Evolutionary conservation across 371 early-diverging fungal genomes (phyloP).

Genomic region (Mortierella polycephala): DNA sequence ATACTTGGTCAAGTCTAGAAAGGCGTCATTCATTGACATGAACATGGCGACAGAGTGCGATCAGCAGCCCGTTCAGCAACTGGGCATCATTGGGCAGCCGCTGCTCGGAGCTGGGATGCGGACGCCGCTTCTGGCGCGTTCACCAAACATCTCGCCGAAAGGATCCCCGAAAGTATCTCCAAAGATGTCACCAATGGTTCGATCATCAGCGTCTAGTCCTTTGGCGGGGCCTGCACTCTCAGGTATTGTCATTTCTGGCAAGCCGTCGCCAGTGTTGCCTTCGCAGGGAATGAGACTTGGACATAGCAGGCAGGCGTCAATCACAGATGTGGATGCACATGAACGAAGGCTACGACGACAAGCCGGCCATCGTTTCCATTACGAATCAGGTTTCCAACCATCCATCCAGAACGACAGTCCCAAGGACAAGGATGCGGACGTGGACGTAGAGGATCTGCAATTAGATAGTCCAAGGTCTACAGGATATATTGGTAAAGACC

Average conservation of each 20-base stretch:
- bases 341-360: slow-evolving; percentile 48
- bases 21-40: slow-evolving; percentile 54
- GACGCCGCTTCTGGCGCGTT: slow-evolving; percentile 37
- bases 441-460: slow-evolving; percentile 40
- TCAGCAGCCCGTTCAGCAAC: slow-evolving; percentile 19
- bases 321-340: slow-evolving; percentile 55
- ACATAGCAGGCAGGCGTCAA: slow-evolving; percentile 45
- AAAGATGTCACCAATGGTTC: slow-evolving; percentile 46
- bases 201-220: slow-evolving; percentile 51
- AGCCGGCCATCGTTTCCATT: slow-evolving; percentile 38
- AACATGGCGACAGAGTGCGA: slow-evolving; percentile 39
- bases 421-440: slow-evolving; percentile 39
- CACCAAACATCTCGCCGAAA: slow-evolving; percentile 49
- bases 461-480: slow-evolving; percentile 36
- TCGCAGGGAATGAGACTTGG: slow-evolving; percentile 28
- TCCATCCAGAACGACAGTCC: slow-evolving; percentile 4
- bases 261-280: slow-evolving; percentile 28
- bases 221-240: slow-evolving; percentile 49
- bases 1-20: slow-evolving; percentile 48
- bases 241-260: slow-evolving; percentile 29
- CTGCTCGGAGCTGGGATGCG: slow-evolving; percentile 27
- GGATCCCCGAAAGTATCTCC: slow-evolving; percentile 49
- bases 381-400: slow-evolving; percentile 50
- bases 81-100: slow-evolving; percentile 19
- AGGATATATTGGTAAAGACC: slow-evolving; percentile 11